phyloP scores from a whole-genome alignment of 768 basidiomycete genomes.

The Clitopilus hobsonii region DNA sequence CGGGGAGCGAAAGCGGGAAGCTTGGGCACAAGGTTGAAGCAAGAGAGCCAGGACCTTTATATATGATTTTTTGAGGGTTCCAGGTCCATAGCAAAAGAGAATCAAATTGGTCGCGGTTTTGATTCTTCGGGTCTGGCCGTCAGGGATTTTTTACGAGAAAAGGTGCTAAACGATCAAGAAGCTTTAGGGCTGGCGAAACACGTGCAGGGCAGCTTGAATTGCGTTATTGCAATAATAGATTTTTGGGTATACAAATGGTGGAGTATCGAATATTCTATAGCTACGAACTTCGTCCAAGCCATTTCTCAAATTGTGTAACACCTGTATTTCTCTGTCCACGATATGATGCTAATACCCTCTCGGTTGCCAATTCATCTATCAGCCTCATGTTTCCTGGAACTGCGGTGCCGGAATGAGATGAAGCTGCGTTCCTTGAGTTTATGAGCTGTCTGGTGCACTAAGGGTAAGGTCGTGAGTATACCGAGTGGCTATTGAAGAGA shows the following conservation, averaged over 20 bases:
- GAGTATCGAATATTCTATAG: no score
- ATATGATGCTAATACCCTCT: constrained; percentile 62
- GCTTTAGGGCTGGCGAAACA: not conserved
- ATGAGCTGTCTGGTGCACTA: constrained; percentile 61
- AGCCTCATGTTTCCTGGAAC: constrained; percentile 52
- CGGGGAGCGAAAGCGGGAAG: not conserved
- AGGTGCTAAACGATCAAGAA: not conserved
- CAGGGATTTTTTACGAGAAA: not conserved
- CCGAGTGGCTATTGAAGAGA: not conserved
- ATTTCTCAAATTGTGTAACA: constrained; percentile 33
- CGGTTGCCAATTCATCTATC: constrained; percentile 71
- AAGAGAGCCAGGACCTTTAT: constrained; percentile 4
- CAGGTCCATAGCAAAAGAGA: not conserved
- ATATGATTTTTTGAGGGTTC: constrained; percentile 4
- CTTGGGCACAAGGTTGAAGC: not conserved
- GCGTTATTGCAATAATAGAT: not conserved
- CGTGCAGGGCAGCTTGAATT: not conserved
- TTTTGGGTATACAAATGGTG: not conserved
- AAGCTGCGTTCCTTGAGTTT: constrained; percentile 23
- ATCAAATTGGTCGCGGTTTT: constrained; percentile 3
- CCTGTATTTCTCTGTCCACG: constrained; percentile 39
- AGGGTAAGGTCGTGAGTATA: not conserved
- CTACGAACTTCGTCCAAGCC: constrained; percentile 9
- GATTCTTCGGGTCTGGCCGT: constrained; percentile 2
- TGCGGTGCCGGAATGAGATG: constrained; percentile 54